Evolutionary conservation across 768 basidiomycete genomes (phyloP).

Genomic region (Macrolepiota albuminosa): DNA sequence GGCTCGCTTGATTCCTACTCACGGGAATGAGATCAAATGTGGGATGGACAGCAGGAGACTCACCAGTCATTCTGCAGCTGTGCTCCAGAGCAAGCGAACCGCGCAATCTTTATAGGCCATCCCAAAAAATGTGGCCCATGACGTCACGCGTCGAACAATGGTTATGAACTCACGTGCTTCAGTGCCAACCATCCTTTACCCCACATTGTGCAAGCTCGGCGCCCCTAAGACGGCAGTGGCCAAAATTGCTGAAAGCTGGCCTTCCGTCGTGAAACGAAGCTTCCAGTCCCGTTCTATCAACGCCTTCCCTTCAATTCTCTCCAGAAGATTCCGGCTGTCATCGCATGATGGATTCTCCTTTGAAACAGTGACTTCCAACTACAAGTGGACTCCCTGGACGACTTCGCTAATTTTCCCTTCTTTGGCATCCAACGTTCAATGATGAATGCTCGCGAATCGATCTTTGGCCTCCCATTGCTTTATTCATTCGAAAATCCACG

Average conservation of each 20-base stretch:
- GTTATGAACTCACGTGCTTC: constrained; percentile 1
- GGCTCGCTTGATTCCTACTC: constrained; percentile 39
- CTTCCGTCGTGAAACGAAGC: not conserved
- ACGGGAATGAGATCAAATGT: not conserved
- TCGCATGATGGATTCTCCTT: not conserved
- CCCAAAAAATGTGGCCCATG: constrained; percentile 6
- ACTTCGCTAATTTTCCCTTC: not conserved
- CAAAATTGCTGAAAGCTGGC: not conserved
- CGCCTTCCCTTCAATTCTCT: not conserved
- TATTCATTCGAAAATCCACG: not conserved
- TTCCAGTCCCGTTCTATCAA: not conserved
- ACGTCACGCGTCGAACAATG: constrained; percentile 17
- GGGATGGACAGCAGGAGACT: not conserved
- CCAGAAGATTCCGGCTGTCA: not conserved
- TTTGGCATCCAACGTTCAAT: not conserved
- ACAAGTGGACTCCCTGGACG: not conserved
- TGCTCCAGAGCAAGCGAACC: not conserved
- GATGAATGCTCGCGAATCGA: not conserved
- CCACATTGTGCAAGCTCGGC: not conserved
- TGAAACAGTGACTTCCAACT: not conserved
- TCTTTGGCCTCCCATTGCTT: not conserved
- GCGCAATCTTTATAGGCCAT: constrained; percentile 4
- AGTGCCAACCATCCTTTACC: not conserved
- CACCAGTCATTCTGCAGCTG: not conserved
- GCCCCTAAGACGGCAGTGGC: not conserved